Base-by-base conservation (phyloP, 352 stramenopile genomes). In the Phytophthora fragariaefolia region DNA sequence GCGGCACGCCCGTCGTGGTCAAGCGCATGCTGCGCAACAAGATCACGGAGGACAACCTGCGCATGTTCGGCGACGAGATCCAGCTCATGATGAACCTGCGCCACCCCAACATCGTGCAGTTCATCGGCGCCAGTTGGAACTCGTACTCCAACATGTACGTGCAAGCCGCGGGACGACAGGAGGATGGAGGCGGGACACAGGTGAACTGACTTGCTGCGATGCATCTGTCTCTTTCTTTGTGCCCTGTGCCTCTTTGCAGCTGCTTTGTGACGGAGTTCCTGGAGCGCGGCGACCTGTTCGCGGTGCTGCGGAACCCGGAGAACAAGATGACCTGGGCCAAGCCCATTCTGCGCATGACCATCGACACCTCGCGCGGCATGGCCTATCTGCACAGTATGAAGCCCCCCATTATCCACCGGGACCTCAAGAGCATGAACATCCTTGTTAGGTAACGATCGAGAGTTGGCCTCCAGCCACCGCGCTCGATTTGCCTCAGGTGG, bases 301-400 rank as follows among this genome's bases (percentile, higher is more conserved):
- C 66, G 13, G 87, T 96, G 50, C 77, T 96, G 46, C 85, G 86
- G 1, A 93, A 95, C 66, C 77, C 80, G 9, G 79, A 89, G 62
- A 91, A 92, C 77, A 86, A 83, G 53, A 75, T 96, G 34, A 87
- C 87, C 23, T 96, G 89, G 89, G 83, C 84, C 13, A 89, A 96
- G 23, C 89, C 89, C 20, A 83, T 98, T 42, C 66, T 96, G 52
- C 79, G 87, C 59, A 93, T 96, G 84, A 91, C 90, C 51, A 96
- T 96, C 45, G 90, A 97, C 66, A 95, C 90, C 26, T 97, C 96
- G 24, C 89, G 93, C 54, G 97, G 96, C 54, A 99, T 99, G 81
- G 88, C 96, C 63, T 99, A 99, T 76, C 79, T 99, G 53, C 98
- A 99, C 85, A 96, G 87, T 46, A 98, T 98, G 82, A 95, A 99